A percentile compares a stretch with the other conserved stretches of the same genome.
These are phyloP conservation scores for Coniochaeta hoffmannii DNA, from an alignment of 2,329 filamentous ascomycete genomes.

Conservation along the genomic window DNA sequence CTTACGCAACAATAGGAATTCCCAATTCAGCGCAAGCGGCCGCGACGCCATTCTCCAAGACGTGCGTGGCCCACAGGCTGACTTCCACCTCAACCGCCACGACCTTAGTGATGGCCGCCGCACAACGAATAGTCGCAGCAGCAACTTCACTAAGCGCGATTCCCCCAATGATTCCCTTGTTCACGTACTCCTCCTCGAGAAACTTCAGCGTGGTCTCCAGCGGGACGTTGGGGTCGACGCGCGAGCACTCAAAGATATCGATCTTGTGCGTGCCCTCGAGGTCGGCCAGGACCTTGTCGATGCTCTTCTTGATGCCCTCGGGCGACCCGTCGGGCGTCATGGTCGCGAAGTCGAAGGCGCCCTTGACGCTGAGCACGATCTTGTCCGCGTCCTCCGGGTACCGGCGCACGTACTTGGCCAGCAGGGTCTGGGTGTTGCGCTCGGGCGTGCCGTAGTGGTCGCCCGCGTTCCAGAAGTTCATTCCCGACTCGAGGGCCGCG, in stretches of 20 bases:
- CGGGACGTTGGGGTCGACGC: constrained; percentile 31
- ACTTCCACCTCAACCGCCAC: constrained; percentile 35
- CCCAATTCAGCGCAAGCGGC: constrained; percentile 49
- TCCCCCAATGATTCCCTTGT: constrained; percentile 33
- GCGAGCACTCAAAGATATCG: constrained; percentile 46
- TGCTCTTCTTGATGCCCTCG: constrained; percentile 35
- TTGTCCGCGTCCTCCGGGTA: constrained; percentile 47
- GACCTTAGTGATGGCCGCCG: constrained; percentile 27
- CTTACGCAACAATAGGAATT: constrained; percentile 56
- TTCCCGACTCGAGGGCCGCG: constrained; percentile 25
- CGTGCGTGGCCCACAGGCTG: constrained; percentile 24
- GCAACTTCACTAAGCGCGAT: constrained; percentile 33
- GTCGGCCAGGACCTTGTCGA: constrained; percentile 35
- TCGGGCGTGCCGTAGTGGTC: constrained; percentile 42
- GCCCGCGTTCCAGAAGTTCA: constrained; percentile 13
- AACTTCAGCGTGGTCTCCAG: constrained; percentile 28
- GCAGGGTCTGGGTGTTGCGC: constrained; percentile 40
- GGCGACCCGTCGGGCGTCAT: constrained; percentile 33
- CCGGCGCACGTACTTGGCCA: constrained; percentile 44
- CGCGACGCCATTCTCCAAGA: constrained; percentile 24
- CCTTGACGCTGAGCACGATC: constrained; percentile 48
- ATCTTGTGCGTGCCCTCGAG: constrained; percentile 19
- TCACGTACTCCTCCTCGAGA: constrained; percentile 24
- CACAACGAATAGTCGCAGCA: constrained; percentile 28
- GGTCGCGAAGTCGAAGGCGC: constrained; percentile 27